Evolutionary conservation across 179 eudicot genomes (phyloP), one percentile per base, ranked within the genome.

Genomic region (Nepenthes alata): DNA sequence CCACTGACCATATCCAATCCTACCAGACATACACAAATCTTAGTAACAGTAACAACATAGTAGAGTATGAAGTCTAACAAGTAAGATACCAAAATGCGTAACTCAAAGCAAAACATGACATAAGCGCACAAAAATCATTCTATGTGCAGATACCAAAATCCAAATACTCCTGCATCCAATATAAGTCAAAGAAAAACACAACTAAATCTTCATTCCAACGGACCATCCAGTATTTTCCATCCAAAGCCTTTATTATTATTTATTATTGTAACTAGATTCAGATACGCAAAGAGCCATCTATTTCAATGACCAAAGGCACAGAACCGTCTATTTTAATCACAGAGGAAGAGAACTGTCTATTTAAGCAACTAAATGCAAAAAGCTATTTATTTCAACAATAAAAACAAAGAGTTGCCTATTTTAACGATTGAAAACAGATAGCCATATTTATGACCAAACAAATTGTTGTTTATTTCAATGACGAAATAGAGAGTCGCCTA

Each of bases 1-100:
- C 98, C 59, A 89, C 91, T 0, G 98, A 91, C 98, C 98, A 91
- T 70, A 72, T 75, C 98, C 98, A 91, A 66, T 89, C 94, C 98
- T 91, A 74, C 67, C 51, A 74, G 39, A 62, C 5, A 70, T 15
- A 67, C 52, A 52, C 60, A n/a, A 57, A 39, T 9, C 5, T 74
- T 38, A 65, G 74, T 59, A 54, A 59, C 64, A 64, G 36, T 39
- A 58, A 58, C 7, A 13, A 37, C 6, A 2, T 8, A 64, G 47
- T 3, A n/a, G 35, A 57, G 7, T 45, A 38, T 14, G 61, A 12
- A 25, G 15, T 47, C 7, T 15, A 14, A 50, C 11, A 15, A 51
- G 35, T 61, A 47, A 63, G 8, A 4, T 41, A 41, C 45, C 45
- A 41, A 41, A 4, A 41, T 41, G 45, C 2, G 2, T 44, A 12